Evolutionary conservation across 129 eudicot species (phyloP), one percentile per base, ranked within the genome.

Genomic region (Artemisia tridentata): DNA sequence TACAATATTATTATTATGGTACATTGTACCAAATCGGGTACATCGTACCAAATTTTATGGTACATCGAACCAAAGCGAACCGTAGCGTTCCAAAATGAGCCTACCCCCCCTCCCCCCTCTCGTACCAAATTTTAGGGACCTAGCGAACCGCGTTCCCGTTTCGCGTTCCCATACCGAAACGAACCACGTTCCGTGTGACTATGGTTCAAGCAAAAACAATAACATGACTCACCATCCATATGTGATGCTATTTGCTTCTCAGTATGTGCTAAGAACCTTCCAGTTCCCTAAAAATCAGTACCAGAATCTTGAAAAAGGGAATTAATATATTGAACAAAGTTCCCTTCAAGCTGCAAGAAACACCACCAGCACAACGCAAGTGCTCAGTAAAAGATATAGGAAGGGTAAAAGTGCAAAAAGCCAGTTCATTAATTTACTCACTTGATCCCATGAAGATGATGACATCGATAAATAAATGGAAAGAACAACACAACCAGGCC

Each of bases 401-500:
- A 25, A 71, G 29, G 47, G 20, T 51, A 8, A 27, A 41, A 54
- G 17, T 6, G 65, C 15, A 20, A 5, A 2, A 12, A 38, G 45
- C n/a, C 45, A 11, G 8, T 11, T 12, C n/a, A n/a, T 63, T 7
- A 41, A 62, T 51, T 29, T 51, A 80, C 75, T 76, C 82, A 89
- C 98, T 75, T 82, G 86, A 73, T 85, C 95, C 98, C 98, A 92
- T 65, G 87, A 83, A 74, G 85, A 82, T 15, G 88, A 78, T 56
- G 96, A 61, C 96, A 92, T 87, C 12, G 95, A 87, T 58, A 84
- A 38, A 75, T 92, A 92, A 23, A 89, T 63, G 0, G 98, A 85
- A 14, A 92, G 80, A 66, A 84, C 95, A 19, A 92, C 84, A 81
- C 98, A 92, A 59, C 98, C 98, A 63, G 98, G 98, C 75, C 96